Evolutionary conservation across 108 stramenopile genomes (phyloP).

Genomic region (Phaeodactylum tricornutum): DNA sequence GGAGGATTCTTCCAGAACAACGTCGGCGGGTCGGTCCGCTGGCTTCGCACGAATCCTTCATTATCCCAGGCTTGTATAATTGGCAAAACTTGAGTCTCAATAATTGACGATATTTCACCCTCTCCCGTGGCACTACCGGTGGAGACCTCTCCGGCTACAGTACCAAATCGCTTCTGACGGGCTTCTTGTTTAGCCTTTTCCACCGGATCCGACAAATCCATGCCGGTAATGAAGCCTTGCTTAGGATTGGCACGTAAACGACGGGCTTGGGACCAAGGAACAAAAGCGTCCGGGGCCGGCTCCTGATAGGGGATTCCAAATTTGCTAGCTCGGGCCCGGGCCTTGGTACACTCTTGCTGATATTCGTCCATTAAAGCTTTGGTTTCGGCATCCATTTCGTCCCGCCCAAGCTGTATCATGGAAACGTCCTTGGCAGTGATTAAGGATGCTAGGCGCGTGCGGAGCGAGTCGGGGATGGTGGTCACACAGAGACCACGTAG

Average conservation of each 20-base stretch:
- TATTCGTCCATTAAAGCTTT: constrained; percentile 52
- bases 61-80: constrained; percentile 75
- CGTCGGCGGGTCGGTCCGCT: constrained; percentile 46
- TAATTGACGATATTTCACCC: constrained; percentile 11
- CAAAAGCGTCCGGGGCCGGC: constrained; percentile 56
- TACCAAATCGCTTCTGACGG: constrained; percentile 55
- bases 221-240: constrained; percentile 64
- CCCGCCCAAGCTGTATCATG: background rate
- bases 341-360: constrained; percentile 56
- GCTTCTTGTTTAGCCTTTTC: constrained; percentile 60
- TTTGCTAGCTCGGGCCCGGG: constrained; percentile 55
- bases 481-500: constrained; percentile 37
- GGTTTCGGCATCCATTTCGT: constrained; percentile 14
- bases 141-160: constrained; percentile 13
- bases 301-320: constrained; percentile 67
- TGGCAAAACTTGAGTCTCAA: constrained; percentile 27
- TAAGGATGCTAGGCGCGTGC: background rate
- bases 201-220: constrained; percentile 51
- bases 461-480: constrained; percentile 14
- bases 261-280: constrained; percentile 65
- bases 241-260: constrained; percentile 39
- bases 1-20: constrained; percentile 16
- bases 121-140: constrained; percentile 8
- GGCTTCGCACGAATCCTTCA: constrained; percentile 45
- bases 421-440: background rate